Conservation (phyloP, 2,329 filamentous ascomycete genomes). For the Colletotrichum sidae region DNA sequence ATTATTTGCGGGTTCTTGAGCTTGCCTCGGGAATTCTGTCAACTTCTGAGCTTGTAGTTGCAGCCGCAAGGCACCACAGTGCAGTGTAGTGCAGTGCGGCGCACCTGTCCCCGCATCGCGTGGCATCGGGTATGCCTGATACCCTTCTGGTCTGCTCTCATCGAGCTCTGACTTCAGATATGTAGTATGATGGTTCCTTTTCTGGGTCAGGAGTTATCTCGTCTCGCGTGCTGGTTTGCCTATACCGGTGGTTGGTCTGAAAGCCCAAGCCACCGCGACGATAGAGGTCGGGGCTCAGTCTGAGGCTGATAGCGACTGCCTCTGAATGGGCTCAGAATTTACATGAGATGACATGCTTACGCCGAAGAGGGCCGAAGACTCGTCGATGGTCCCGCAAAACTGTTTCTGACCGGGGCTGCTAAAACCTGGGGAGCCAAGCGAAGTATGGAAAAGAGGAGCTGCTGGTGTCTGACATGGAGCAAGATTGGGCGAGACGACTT, state of each 20-base stretch:
- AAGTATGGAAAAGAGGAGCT: slow-evolving; percentile 23
- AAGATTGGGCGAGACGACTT: slow-evolving; percentile 11
- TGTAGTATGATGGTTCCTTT: slow-evolving; percentile 3
- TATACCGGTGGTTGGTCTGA: neutral
- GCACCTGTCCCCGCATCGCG: too few relatives aligned
- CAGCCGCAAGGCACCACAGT: too few relatives aligned
- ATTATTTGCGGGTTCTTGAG: slow-evolving; percentile 7
- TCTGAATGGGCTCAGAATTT: slow-evolving; percentile 31
- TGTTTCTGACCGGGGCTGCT: slow-evolving; percentile 29
- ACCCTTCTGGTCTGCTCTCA: slow-evolving; percentile 12
- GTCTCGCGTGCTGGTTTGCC: slow-evolving; percentile 21
- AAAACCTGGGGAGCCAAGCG: slow-evolving; percentile 29
- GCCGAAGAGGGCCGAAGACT: slow-evolving; percentile 29
- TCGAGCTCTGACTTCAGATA: neutral
- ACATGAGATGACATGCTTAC: slow-evolving; percentile 28
- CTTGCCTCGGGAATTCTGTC: slow-evolving; percentile 10
- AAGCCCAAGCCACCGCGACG: slow-evolving; percentile 16
- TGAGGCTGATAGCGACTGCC: slow-evolving; percentile 19
- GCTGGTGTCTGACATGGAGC: slow-evolving; percentile 27
- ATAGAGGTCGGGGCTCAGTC: slow-evolving; percentile 21
- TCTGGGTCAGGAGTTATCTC: slow-evolving; percentile 16
- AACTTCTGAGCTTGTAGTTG: neutral
- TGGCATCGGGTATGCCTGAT: too few relatives aligned
- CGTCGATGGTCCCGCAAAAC: slow-evolving; percentile 31
- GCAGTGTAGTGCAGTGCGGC: too few relatives aligned